phyloP scores from a whole-genome alignment of 2,329 filamentous ascomycete genomes.

The Diaporthe sp. region DNA sequence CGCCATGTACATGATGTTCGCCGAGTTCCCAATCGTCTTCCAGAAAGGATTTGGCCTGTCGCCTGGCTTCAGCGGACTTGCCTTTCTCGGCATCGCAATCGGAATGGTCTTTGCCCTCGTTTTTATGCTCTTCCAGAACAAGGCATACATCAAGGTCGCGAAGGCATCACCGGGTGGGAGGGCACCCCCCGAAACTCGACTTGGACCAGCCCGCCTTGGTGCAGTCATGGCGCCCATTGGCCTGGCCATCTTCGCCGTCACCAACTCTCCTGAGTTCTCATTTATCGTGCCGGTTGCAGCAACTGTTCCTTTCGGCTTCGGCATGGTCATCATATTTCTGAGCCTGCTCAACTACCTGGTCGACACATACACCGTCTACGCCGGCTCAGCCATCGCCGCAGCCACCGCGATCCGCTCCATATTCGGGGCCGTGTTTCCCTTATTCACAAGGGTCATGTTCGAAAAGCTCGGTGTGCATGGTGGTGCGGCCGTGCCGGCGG shows the following conservation, averaged over 20 bases:
- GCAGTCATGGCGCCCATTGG: conserved; percentile 49
- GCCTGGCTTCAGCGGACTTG: conserved; percentile 65
- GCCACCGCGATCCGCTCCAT: conserved; percentile 77
- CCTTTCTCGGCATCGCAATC: conserved; percentile 72
- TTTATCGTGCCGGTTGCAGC: conserved; percentile 49
- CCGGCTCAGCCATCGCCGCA: conserved; percentile 79
- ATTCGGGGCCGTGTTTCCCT: conserved; percentile 78
- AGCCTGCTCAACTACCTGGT: conserved; percentile 74
- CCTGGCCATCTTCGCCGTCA: conserved; percentile 19
- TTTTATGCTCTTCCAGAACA: conserved; percentile 64
- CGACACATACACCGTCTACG: conserved; percentile 79
- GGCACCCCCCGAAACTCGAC: conserved; percentile 71
- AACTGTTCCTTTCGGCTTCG: conserved; percentile 51
- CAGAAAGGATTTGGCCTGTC: conserved; percentile 66
- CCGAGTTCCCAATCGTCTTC: conserved; percentile 70
- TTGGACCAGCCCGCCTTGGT: conserved; percentile 70
- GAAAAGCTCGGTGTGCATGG: conserved; percentile 76
- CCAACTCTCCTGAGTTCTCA: conserved; percentile 39
- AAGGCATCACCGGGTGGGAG: conserved; percentile 25
- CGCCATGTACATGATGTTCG: conserved; percentile 65
- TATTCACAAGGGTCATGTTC: conserved; percentile 74
- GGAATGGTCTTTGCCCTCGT: conserved; percentile 68
- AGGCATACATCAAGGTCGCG: conserved; percentile 55
- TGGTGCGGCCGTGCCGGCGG: conserved; percentile 79
- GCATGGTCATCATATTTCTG: conserved; percentile 72